A percentile compares a stretch with the other conserved stretches of the same genome.
These are phyloP conservation scores for Kwoniella pini DNA, from an alignment of 768 basidiomycete species.

Conservation along the genomic window DNA sequence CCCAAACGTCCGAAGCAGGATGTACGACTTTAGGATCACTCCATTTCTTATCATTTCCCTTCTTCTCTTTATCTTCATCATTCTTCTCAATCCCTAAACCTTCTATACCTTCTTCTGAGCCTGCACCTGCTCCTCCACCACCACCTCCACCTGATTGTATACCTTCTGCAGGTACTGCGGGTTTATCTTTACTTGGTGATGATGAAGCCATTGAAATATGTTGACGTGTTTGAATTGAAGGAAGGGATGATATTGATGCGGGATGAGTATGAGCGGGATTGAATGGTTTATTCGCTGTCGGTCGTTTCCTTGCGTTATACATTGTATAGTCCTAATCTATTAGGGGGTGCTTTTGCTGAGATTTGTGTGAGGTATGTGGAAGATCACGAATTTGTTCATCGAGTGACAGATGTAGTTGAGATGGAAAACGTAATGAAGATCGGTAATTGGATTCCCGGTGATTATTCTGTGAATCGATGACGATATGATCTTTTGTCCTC, in stretches of 20 bases:
- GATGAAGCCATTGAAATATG: slow-evolving; percentile 3
- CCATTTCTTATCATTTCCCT: slow-evolving; percentile 12
- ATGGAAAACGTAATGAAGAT: not conserved
- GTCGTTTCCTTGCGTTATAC: slow-evolving; percentile 15
- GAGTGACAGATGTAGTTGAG: no score
- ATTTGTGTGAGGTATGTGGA: no score
- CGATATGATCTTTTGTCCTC: no score
- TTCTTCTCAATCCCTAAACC: slow-evolving; percentile 1
- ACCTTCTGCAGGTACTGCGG: slow-evolving; percentile 15
- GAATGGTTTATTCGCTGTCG: slow-evolving; percentile 6
- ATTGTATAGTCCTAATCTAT: no score
- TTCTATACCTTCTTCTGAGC: slow-evolving; percentile 17
- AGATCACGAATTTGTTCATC: no score
- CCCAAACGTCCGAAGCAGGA: slow-evolving; percentile 40
- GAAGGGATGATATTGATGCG: slow-evolving; percentile 19
- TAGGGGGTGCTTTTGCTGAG: no score
- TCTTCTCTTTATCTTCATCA: not conserved
- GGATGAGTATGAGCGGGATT: slow-evolving; percentile 25
- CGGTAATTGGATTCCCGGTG: slow-evolving; percentile 12
- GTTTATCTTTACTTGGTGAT: not conserved
- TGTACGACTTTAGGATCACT: slow-evolving; percentile 32
- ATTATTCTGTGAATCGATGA: not conserved
- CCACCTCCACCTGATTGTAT: slow-evolving; percentile 26
- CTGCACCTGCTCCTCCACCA: slow-evolving; percentile 28
- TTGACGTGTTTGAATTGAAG: slow-evolving; percentile 14